Evolutionary conservation across 2,329 filamentous ascomycete genomes (phyloP), one percentile per base, ranked within the genome.

Genomic region (Chrysosporium keratinophilum): DNA sequence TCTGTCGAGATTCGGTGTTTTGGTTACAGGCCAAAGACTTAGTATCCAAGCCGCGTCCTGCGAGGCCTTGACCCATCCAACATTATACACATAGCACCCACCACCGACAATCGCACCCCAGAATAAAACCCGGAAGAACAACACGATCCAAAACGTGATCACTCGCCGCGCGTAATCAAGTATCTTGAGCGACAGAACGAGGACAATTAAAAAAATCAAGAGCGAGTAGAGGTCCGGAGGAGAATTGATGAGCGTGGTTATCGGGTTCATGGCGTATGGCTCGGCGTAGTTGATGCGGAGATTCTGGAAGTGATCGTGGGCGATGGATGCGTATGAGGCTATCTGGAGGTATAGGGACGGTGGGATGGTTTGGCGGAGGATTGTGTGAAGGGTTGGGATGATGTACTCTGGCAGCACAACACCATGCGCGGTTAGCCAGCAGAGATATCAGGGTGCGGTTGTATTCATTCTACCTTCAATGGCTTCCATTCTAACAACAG

Each of bases 61-160:
- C n/a, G 60, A 56, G 0, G 69, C 64, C 50, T 62, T 64, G 48
- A 67, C 67, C 49, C 62, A 51, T 0, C 71, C 71, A 10, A 65
- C 62, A 17, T 54, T 60, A 57, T 78, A 85, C 2, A 84, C 74
- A 56, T 77, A 75, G 15, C 82, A 72, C 0, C 75, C 74, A 0
- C 82, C 41, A 0, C 76, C 74, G 3, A 76, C 70, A 1, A 90
- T 60, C 1, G 72, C 66, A 1, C 77, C 78, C 81, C 82, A 93
- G 58, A 88, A 81, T 1, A 79, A 67, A 41, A 88, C 60, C 20
- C 78, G 72, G 58, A 87, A 67, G 10, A 76, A 75, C 53, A 95
- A 65, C n/a, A 78, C 74, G 50, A 88, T 79, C 81, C 88, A 88
- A 73, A 83, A 94, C 64, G 88, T 73, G 55, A 95, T 75, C 17